Evolutionary conservation across 108 stramenopile species (phyloP), one percentile per base, ranked within the genome.

Genomic region (Skeletonema tropicum): DNA sequence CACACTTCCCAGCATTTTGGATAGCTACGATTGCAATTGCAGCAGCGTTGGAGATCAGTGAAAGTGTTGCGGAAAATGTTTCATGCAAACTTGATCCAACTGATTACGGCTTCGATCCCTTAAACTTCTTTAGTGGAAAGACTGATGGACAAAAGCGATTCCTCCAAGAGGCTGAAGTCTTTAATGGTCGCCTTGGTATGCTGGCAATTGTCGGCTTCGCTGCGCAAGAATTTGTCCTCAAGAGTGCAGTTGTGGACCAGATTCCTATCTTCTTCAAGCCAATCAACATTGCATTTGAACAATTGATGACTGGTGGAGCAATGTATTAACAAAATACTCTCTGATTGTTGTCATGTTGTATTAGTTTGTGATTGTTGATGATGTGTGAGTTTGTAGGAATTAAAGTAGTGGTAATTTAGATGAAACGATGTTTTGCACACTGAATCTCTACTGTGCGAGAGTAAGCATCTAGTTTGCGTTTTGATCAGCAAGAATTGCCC

Each of bases 171-270:
- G 76, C 88, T 4, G 93, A 94, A 63, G 41, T 90, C 52, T 88
- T 88, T 63, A 87, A 94, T 70, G 94, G 94, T 30, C 87, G 94
- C 11, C 67, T 93, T 35, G 90, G 90, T 57, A 93, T 93, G 92
- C 23, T 93, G 7, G 92, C 90, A 17, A 88, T 93, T 66, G 83
- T 82, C 10, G 82, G 78, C 0, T 93, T 89, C 75, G 92, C 90
- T 3, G 55, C 85, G 10, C 86, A 91, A 82, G 92, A 93, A 66
- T 85, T 71, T 48, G 77, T 82, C 13, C 57, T 70, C 0, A 52
- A 81, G 1, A 75, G 46, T 30, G 84, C 79, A 15, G 90, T 93
- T 15, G 80, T 93, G 17, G 57, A 93, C 67, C 75, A 83, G 42
- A 83, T 80, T 68, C 85, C 90, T 3, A 65, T 91, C 49, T 91